These are phyloP conservation scores for Aspergillus sojae DNA, from an alignment of 2,329 filamentous ascomycete genomes.

Conservation along the genomic window DNA sequence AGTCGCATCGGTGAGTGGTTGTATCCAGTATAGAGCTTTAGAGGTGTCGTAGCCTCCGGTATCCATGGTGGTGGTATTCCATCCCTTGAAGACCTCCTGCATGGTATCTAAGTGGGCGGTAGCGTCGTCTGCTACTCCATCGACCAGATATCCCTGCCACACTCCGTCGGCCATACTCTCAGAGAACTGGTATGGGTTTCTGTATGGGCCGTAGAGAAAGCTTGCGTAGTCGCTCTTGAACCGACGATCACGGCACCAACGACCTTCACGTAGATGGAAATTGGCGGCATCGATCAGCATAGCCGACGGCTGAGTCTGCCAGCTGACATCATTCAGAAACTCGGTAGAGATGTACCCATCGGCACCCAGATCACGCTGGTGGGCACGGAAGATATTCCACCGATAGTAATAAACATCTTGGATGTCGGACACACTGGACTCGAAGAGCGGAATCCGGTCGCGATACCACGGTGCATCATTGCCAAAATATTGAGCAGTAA, in stretches of 20 bases:
- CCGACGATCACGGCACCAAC: conserved; percentile 49
- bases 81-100: conserved; percentile 20
- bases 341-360: conserved; percentile 50
- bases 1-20: conserved; percentile 48
- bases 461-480: conserved; percentile 24
- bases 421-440: conserved; percentile 16
- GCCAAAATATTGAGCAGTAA: conserved; percentile 17
- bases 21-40: conserved; percentile 48
- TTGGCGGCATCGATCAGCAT: conserved; percentile 49
- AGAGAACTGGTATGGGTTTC: conserved; percentile 48
- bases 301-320: conserved; percentile 45
- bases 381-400: conserved; percentile 48
- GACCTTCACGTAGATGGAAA: conserved; percentile 48
- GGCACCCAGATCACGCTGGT: conserved; percentile 48
- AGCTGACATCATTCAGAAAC: conserved; percentile 48
- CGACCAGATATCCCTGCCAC: conserved; percentile 46
- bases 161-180: conserved; percentile 46
- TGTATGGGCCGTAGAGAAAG: conserved; percentile 44
- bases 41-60: conserved; percentile 41
- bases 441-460: conserved; percentile 22
- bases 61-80: conserved; percentile 39
- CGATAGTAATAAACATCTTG: conserved; percentile 51
- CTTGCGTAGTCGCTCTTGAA: conserved; percentile 49
- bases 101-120: conserved; percentile 33
- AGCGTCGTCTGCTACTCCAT: conserved; percentile 40